phyloP scores from a whole-genome alignment of 371 early-diverging fungal species.

The Haplosporangium sp. region DNA sequence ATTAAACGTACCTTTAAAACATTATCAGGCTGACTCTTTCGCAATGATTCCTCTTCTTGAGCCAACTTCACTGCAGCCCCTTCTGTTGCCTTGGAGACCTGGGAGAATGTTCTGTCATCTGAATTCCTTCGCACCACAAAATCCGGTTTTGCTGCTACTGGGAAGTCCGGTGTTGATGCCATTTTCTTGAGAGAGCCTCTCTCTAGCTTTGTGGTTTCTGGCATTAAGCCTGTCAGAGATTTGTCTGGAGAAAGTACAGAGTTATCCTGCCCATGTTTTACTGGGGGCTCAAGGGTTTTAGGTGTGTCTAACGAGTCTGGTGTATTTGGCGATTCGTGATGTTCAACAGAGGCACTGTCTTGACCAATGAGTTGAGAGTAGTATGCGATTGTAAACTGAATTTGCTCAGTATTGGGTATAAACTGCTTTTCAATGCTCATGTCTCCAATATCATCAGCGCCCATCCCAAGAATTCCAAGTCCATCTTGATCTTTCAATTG shows the following conservation, averaged over 20 bases:
- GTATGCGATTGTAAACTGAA: slow-evolving; percentile 53
- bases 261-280: background rate
- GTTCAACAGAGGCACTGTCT: background rate
- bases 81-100: slow-evolving; percentile 23
- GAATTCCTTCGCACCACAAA: slow-evolving; percentile 40
- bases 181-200: slow-evolving; percentile 39
- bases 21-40: slow-evolving; percentile 52
- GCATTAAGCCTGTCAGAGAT: background rate
- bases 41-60: slow-evolving; percentile 41
- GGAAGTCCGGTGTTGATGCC: slow-evolving; percentile 44
- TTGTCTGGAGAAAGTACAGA: slow-evolving; percentile 3
- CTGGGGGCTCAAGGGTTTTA: slow-evolving; percentile 6
- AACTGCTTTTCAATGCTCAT: slow-evolving; percentile 29
- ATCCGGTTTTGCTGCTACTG: slow-evolving; percentile 16
- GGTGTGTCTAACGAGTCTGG: slow-evolving; percentile 5
- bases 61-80: slow-evolving; percentile 51
- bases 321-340: background rate
- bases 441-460: slow-evolving; percentile 32
- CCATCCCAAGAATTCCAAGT: slow-evolving; percentile 55
- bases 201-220: slow-evolving; percentile 1
- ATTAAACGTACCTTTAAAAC: slow-evolving; percentile 38
- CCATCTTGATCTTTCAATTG: slow-evolving; percentile 56
- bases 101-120: slow-evolving; percentile 32
- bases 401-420: slow-evolving; percentile 56
- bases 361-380: slow-evolving; percentile 49